Conservation (phyloP, 148 eudicot genomes). For the Camellia sinensis region DNA sequence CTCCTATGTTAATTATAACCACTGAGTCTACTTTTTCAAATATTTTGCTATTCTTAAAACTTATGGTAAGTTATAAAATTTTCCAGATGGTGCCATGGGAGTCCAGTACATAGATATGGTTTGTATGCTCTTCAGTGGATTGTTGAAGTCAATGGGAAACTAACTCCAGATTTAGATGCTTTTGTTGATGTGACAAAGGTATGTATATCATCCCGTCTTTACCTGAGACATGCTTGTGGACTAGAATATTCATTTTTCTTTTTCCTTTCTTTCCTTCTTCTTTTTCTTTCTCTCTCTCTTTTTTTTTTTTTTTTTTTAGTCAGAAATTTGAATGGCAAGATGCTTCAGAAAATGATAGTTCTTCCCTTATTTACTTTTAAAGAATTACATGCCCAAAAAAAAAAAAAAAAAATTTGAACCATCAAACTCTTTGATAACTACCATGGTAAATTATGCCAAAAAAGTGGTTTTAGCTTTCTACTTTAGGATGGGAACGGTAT, state of each 20-base stretch:
- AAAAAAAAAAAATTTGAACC: no score
- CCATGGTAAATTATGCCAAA: not conserved
- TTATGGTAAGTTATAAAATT: not conserved
- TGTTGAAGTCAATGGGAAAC: slow-evolving; percentile 89
- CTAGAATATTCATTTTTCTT: no score
- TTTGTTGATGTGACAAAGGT: slow-evolving; percentile 89
- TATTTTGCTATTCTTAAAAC: not conserved
- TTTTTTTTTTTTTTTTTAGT: no score
- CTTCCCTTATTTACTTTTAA: no score
- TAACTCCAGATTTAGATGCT: slow-evolving; percentile 85
- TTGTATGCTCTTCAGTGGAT: slow-evolving; percentile 96
- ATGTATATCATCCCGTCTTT: slow-evolving; percentile 11
- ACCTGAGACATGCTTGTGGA: not conserved
- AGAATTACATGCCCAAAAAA: no score
- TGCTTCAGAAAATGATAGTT: no score
- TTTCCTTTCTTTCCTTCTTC: no score
- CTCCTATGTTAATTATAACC: not conserved
- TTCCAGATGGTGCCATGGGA: slow-evolving; percentile 92
- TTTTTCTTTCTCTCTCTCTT: no score
- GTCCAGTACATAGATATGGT: slow-evolving; percentile 87
- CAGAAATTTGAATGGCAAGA: no score
- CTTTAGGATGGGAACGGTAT: no score
- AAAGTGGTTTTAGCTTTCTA: not conserved
- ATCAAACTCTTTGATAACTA: not conserved
- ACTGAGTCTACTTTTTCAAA: not conserved